Base-by-base conservation (phyloP, 768 basidiomycete species). In the Pleurotus pulmonarius region DNA sequence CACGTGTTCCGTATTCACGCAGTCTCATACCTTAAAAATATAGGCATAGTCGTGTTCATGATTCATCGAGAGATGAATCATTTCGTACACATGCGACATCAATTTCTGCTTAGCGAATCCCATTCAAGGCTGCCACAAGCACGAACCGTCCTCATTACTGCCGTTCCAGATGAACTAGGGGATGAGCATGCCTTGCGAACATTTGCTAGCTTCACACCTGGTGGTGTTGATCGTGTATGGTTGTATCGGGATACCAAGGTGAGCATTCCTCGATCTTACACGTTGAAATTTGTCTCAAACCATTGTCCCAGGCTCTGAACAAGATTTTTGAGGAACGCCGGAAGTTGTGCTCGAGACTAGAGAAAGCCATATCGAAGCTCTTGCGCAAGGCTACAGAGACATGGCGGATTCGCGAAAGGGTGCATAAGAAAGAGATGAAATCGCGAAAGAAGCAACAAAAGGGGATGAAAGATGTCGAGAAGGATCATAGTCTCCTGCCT, bases 181-280 rank as follows among this genome's bases (percentile, higher is more conserved):
- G 76, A 73, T 46, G 81, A 82, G 60, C 67, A 71, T 24, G 75
- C 76, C 37, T 67, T 83, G 11, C 68, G 73, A 18, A 78, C 76
- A 39, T 81, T 85, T 60, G 81, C 82, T 29, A 80, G 78, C 58
- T 85, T 85, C 60, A 78, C 88, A 2, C 88, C 88, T 1, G 88
- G 87, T 12, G 87, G 87, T 0, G 78, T 87, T 16, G 80, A 83
- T 61, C 74, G 78, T 46, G 79, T 90, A 38, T 91, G 88, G 87
- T 69, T 89, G 45, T 83, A 84, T 60, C 74, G 85, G 56, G 83
- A 77, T 59, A 79, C 78, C 3, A 75, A 59, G 55, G 58, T 56
- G 24, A n/a, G 25, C n/a, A 13, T 29, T 37, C 15, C n/a, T 7
- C 24, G 7, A 11, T 37, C 24, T 22, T 15, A 34, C 15, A 11